phyloP scores from a whole-genome alignment of 805 yeast species.

The Starmerella apicola region DNA sequence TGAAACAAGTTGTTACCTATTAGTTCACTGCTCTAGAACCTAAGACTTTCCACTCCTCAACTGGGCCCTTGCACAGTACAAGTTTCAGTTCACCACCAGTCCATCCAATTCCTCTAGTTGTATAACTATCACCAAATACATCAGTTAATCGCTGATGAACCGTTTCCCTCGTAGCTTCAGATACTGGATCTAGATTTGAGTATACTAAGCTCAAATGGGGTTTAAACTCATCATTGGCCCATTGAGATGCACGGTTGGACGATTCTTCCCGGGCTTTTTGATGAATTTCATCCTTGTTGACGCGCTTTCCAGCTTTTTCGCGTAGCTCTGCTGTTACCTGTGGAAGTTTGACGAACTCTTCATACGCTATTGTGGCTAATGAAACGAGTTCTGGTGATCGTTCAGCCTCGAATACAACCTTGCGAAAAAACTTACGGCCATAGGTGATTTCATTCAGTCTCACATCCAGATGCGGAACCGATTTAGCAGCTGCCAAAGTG shows the following conservation, averaged over 20 bases:
- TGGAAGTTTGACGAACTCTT: constrained; percentile 26
- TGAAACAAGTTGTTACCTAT: background rate
- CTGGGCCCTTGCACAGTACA: constrained; percentile 61
- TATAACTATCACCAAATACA: constrained; percentile 40
- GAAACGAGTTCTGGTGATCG: constrained; percentile 37
- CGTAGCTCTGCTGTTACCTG: constrained; percentile 10
- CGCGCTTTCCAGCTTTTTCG: background rate
- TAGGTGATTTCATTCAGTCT: constrained; percentile 34
- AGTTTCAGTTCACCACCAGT: constrained; percentile 54
- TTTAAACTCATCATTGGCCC: constrained; percentile 46
- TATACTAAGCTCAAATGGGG: constrained; percentile 68
- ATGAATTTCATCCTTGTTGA: constrained; percentile 15
- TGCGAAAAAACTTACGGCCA: constrained; percentile 42
- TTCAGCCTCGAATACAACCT: constrained; percentile 38
- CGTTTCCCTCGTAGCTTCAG: constrained; percentile 51
- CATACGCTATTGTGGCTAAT: constrained; percentile 35
- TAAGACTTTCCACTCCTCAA: constrained; percentile 52
- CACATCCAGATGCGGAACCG: constrained; percentile 31
- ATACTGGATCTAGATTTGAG: constrained; percentile 51
- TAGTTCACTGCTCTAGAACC: constrained; percentile 28
- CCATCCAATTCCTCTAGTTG: constrained; percentile 41
- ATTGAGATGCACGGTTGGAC: constrained; percentile 38
- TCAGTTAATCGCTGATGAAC: constrained; percentile 56
- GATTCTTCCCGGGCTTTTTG: constrained; percentile 25
- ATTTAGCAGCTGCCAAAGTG: constrained; percentile 43